These are phyloP conservation scores for Rhynchosporium graminicola DNA, from an alignment of 2,329 filamentous ascomycete species.

Conservation along the genomic window DNA sequence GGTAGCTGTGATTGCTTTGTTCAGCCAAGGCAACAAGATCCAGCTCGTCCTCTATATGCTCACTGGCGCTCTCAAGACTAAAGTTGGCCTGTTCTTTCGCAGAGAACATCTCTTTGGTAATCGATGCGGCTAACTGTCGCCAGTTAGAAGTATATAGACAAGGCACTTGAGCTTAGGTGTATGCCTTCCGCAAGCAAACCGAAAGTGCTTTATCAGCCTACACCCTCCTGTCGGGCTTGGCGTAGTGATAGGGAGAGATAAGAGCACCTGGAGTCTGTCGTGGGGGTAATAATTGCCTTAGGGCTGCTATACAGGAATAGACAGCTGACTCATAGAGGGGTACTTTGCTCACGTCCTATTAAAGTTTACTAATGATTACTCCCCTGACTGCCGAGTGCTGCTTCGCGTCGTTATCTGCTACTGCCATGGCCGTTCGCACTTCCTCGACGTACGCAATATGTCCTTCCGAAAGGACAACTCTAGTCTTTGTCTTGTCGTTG, in stretches of 20 bases:
- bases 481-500: too few relatives aligned
- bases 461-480: too few relatives aligned
- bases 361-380: too few relatives aligned
- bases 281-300: background rate
- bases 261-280: background rate
- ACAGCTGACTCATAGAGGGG: too few relatives aligned
- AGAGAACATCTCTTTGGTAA: background rate
- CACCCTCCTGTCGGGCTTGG: background rate
- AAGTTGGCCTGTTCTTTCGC: background rate
- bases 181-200: background rate
- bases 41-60: constrained; percentile 20
- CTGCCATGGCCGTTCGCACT: too few relatives aligned
- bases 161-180: background rate
- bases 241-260: background rate
- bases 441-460: too few relatives aligned
- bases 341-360: too few relatives aligned
- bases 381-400: too few relatives aligned
- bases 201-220: background rate
- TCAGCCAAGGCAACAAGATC: constrained; percentile 24
- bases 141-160: background rate
- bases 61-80: background rate
- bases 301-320: too few relatives aligned
- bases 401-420: too few relatives aligned
- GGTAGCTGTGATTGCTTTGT: constrained; percentile 22
- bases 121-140: background rate